Evolutionary conservation across 306 rosid species (phyloP), one percentile per base, ranked within the genome.

Genomic region (Leucaena leucocephala): DNA sequence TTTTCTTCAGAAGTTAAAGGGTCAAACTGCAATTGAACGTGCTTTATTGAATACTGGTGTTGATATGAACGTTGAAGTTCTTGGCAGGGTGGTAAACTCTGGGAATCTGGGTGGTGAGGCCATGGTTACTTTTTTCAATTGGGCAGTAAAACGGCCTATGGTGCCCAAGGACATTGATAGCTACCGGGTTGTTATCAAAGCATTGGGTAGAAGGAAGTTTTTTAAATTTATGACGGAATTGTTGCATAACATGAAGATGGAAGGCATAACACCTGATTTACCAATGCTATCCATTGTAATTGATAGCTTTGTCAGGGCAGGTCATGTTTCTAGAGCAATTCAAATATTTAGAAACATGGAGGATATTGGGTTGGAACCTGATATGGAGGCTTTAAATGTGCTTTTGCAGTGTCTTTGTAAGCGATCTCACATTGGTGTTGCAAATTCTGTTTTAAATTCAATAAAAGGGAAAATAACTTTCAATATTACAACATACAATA

Each of bases 151-250:
- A 74, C 92, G 88, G 50, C 89, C 93, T 3, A 33, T 54, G 58
- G 75, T 94, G 36, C 84, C 88, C 36, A 82, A 81, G 6, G 75
- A 88, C 69, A 35, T 88, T 68, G 44, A 12, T 40, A 81, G 80
- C 21, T 89, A 88, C 66, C 84, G 76, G 46, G 81, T 94, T 58
- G 52, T 92, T 68, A 85, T 92, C 71, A 94, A 87, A 80, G 97
- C 93, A 17, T 40, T 91, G 12, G 98, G 98, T 15, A 92, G 97
- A 80, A 90, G 97, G 72, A 91, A 90, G 8, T 89, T 89, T 74
- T 86, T 89, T 8, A 74, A 58, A 12, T 77, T 77, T 66, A 82
- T 92, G 91, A 77, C 72, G 73, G 75, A 80, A 15, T 58, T 92
- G 78, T 76, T 94, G 52, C 14, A 40, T 80, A 81, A 78, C 8